Evolutionary conservation across 2,329 filamentous ascomycete genomes (phyloP).

Genomic region (Neocucurbitaria cava): DNA sequence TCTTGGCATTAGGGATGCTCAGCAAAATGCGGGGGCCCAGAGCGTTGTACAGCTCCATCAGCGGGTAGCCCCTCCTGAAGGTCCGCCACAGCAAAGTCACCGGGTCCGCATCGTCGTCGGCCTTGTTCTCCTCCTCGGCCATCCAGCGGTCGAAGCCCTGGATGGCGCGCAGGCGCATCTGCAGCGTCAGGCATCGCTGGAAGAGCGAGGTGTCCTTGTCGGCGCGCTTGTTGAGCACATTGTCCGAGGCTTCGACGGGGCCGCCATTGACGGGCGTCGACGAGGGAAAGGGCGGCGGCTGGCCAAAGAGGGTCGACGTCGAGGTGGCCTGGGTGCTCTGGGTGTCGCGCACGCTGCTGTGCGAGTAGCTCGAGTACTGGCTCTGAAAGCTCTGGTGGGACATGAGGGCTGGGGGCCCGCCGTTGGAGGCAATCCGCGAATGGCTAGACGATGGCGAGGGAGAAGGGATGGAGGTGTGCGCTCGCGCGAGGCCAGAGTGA

Average conservation of each 20-base stretch:
- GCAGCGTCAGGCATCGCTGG: constrained; percentile 89
- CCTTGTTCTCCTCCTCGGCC: constrained; percentile 73
- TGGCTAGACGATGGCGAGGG: constrained; percentile 30
- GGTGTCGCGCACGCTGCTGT: constrained; percentile 55
- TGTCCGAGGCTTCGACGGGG: constrained; percentile 78
- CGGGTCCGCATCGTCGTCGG: constrained; percentile 74
- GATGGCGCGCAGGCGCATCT: constrained; percentile 80
- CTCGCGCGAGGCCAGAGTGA: constrained; percentile 25
- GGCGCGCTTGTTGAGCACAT: constrained; percentile 97
- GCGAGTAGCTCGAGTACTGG: constrained; percentile 57
- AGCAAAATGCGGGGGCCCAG: constrained; percentile 74
- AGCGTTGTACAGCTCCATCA: constrained; percentile 88
- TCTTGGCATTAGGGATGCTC: constrained; percentile 68
- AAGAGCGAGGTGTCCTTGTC: constrained; percentile 92
- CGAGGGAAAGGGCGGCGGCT: constrained; percentile 41
- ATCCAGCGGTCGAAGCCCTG: constrained; percentile 82
- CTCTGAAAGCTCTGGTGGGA: constrained; percentile 56
- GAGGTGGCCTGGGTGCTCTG: constrained; percentile 56
- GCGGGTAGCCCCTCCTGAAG: constrained; percentile 80
- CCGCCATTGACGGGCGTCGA: constrained; percentile 59
- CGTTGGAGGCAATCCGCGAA: constrained; percentile 43
- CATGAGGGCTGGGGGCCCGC: constrained; percentile 49
- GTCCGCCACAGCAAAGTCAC: constrained; percentile 92
- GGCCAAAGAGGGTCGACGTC: constrained; percentile 54
- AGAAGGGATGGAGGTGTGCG: constrained; percentile 21